phyloP scores from a whole-genome alignment of 2,329 filamentous ascomycete species.

The Amauroascus verrucosus region DNA sequence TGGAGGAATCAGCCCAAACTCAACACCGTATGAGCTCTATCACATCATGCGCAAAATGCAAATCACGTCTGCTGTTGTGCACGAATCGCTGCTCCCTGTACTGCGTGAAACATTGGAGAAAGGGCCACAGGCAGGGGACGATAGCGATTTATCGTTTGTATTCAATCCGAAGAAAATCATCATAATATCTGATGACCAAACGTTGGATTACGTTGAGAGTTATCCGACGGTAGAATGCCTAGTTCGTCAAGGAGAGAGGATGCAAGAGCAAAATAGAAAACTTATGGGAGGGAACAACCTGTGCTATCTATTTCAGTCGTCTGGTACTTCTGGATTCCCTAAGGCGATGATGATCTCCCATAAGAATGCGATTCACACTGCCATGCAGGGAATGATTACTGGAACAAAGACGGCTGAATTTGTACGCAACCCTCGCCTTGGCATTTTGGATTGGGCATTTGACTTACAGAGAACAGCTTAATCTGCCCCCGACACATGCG shows the following conservation, averaged over 20 bases:
- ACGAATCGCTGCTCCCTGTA: constrained; percentile 13
- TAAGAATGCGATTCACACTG: constrained; percentile 14
- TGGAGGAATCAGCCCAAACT: constrained; percentile 13
- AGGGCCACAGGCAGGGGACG: constrained; percentile 1
- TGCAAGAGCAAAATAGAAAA: constrained; percentile 6
- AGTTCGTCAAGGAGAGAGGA: constrained; percentile 9
- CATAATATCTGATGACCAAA: constrained; percentile 11
- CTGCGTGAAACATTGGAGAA: constrained; percentile 7
- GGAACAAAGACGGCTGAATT: constrained; percentile 5
- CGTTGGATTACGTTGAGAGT: constrained; percentile 10
- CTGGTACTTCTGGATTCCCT: constrained; percentile 13
- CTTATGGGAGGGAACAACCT: constrained; percentile 9
- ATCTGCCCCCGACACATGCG: background rate
- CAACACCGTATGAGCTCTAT: constrained; percentile 14
- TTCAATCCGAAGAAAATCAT: constrained; percentile 12
- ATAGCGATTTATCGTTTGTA: constrained; percentile 5
- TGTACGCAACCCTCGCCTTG: background rate
- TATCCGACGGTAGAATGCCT: constrained; percentile 13
- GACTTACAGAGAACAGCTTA: constrained; percentile 5
- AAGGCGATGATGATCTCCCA: constrained; percentile 16
- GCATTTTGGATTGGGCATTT: background rate
- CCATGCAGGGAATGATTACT: constrained; percentile 13
- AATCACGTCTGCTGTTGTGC: constrained; percentile 11
- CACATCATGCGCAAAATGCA: constrained; percentile 16
- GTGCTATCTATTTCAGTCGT: constrained; percentile 14